Conservation (phyloP, 441 rosid species). For the Arabidopsis lyrata region DNA sequence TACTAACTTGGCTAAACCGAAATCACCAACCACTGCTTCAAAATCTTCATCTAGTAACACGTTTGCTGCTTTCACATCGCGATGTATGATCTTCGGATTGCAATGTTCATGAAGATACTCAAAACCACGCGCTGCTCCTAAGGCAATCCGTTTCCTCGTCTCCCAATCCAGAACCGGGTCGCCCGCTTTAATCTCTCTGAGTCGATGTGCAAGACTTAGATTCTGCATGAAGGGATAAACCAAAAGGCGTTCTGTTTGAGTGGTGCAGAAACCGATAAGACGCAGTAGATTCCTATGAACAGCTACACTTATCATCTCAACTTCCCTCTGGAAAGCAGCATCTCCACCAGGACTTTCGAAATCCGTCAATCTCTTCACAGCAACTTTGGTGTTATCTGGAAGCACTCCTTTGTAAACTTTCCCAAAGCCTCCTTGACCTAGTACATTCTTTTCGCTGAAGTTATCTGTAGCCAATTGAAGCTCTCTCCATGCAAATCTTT, state of each 20-base stretch:
- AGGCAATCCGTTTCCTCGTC: slow-evolving; percentile 79
- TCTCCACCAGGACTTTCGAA: slow-evolving; percentile 93
- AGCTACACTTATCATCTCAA: slow-evolving; percentile 96
- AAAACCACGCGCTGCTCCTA: slow-evolving; percentile 95
- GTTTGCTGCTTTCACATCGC: slow-evolving; percentile 96
- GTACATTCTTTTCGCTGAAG: slow-evolving; percentile 86
- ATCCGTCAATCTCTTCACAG: slow-evolving; percentile 89
- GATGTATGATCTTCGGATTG: slow-evolving; percentile 95
- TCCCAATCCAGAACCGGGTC: slow-evolving; percentile 84
- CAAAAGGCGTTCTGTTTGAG: slow-evolving; percentile 86
- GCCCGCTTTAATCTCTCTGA: slow-evolving; percentile 86
- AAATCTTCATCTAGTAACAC: slow-evolving; percentile 88
- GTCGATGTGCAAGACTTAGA: slow-evolving; percentile 86
- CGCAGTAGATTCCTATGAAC: slow-evolving; percentile 90
- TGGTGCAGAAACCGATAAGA: slow-evolving; percentile 92
- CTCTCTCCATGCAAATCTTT: slow-evolving; percentile 94
- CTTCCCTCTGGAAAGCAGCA: slow-evolving; percentile 93
- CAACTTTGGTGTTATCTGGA: slow-evolving; percentile 79
- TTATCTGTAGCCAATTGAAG: slow-evolving; percentile 89
- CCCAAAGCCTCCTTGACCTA: slow-evolving; percentile 97
- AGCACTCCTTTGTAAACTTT: slow-evolving; percentile 94
- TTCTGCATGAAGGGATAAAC: slow-evolving; percentile 96
- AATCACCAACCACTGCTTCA: slow-evolving; percentile 98
- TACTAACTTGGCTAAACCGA: slow-evolving; percentile 92
- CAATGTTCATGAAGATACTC: slow-evolving; percentile 98